Evolutionary conservation across 306 rosid genomes (phyloP).

Genomic region (Ormosia semicastrata): DNA sequence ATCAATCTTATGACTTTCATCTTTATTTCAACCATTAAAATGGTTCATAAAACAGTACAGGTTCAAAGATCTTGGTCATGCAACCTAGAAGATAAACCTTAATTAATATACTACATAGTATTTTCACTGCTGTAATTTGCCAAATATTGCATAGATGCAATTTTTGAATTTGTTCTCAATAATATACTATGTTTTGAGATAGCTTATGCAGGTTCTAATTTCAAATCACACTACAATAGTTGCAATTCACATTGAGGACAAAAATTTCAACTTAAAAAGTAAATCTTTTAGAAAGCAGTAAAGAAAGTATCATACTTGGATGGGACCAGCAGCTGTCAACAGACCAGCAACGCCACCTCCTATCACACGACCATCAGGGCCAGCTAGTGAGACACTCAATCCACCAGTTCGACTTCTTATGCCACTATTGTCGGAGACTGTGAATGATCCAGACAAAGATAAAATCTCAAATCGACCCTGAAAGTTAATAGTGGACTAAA

Average conservation of each 20-base stretch:
- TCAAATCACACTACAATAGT: not conserved
- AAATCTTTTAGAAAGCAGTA: not conserved
- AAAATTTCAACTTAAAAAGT: not conserved
- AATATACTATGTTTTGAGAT: not conserved
- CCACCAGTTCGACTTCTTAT: conserved; percentile 58
- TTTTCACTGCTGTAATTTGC: not conserved
- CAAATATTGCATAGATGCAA: not conserved
- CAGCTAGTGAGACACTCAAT: conserved; percentile 75
- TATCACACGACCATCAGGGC: conserved; percentile 77
- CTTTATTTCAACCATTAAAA: not conserved
- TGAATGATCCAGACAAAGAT: conserved; percentile 72
- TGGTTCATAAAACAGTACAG: not conserved
- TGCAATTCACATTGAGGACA: not conserved
- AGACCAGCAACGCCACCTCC: conserved; percentile 85
- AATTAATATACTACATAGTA: not conserved
- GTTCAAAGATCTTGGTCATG: not conserved
- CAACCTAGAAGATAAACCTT: not conserved
- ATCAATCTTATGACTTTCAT: not conserved
- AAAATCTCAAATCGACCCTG: conserved; percentile 91
- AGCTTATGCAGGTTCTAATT: not conserved
- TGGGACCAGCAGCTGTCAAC: conserved; percentile 75
- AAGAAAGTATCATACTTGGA: conserved; percentile 51
- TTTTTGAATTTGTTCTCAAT: not conserved
- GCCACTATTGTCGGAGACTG: conserved; percentile 39
- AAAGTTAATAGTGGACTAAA: conserved; percentile 14